These are phyloP conservation scores for Pythium periplocum DNA, from an alignment of 352 stramenopile genomes.

Conservation along the genomic window DNA sequence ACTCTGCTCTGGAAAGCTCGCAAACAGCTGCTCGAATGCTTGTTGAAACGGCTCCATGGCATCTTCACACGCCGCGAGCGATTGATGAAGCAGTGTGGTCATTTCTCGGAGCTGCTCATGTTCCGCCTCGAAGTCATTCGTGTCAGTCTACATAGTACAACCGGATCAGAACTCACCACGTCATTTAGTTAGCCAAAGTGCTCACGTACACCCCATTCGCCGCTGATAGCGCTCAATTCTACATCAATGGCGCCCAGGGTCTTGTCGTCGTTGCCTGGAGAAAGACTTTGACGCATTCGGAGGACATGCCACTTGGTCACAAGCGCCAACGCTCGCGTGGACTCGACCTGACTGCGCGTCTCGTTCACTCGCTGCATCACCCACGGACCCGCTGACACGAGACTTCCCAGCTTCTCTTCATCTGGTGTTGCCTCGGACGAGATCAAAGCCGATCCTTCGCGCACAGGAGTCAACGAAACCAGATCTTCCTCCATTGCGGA, in stretches of 20 bases:
- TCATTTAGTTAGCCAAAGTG: background rate
- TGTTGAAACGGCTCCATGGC: slow-evolving; percentile 51
- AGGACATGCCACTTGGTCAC: slow-evolving; percentile 38
- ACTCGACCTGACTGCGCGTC: slow-evolving; percentile 11
- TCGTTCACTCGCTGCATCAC: slow-evolving; percentile 1
- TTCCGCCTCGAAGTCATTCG: slow-evolving; percentile 1
- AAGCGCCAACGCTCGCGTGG: slow-evolving; percentile 28
- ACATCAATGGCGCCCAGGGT: background rate
- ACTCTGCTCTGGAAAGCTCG: slow-evolving; percentile 20
- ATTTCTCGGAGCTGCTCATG: slow-evolving; percentile 31
- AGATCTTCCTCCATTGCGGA: slow-evolving; percentile 28
- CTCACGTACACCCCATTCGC: slow-evolving; percentile 25
- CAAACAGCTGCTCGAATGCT: slow-evolving; percentile 53
- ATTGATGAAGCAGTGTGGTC: slow-evolving; percentile 30
- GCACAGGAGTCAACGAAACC: slow-evolving; percentile 1
- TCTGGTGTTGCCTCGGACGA: background rate
- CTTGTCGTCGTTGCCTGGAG: background rate
- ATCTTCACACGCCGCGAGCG: slow-evolving; percentile 22
- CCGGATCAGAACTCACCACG: slow-evolving; percentile 9
- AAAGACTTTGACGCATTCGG: slow-evolving; percentile 22
- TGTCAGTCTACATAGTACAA: background rate
- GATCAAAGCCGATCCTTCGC: background rate
- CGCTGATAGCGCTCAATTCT: background rate
- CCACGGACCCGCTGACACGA: slow-evolving; percentile 10
- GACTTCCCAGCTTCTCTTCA: background rate